Evolutionary conservation across 1,284 basidiomycete genomes (phyloP), one percentile per base, ranked within the genome.

Genomic region (Apiotrichum sp.): DNA sequence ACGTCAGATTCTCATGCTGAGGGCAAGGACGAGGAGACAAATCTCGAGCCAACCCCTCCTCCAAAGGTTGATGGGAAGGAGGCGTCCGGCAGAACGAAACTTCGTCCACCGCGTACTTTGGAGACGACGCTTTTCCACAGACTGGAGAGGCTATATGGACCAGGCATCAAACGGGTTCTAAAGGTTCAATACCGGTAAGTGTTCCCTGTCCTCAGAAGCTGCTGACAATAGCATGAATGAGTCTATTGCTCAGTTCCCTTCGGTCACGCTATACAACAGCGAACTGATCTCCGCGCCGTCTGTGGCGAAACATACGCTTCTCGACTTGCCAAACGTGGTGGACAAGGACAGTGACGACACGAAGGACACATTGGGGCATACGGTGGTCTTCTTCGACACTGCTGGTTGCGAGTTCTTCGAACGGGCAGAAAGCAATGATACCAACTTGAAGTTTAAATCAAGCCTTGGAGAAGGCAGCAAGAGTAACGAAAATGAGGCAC

Each of bases 311-410:
- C 86, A 88, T 64, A 80, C 88, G 0, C 79, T 98, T 6, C 69
- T 79, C 13, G 89, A 92, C 67, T 76, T 97, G 0, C 81, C 86
- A 0, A 83, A 78, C 14, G 83, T 98, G 0, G 84, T 95, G 0
- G 79, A 67, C 74, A 74, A 77, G 4, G 79, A 79, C 50, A 64
- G 61, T 10, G 86, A 88, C 22, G 86, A 84, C 39, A 78, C 71
- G 2, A 82, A 83, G 61, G 90, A 91, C 50, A 75, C 83, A 1
- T 77, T 96, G 4, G 81, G 80, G 0, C 87, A 83, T 0, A 88
- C 90, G 0, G 83, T 98, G 0, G 84, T 95, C 0, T 96, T 98
- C 71, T 91, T 91, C 66, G 95, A 98, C 71, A 98, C 93, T 0
- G 84, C 89, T 1, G 93, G 92, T 0, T 90, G 87, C 63, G 90